Conservation (phyloP, 2,329 filamentous ascomycete genomes). For the Paraphoma chrysanthemicola region DNA sequence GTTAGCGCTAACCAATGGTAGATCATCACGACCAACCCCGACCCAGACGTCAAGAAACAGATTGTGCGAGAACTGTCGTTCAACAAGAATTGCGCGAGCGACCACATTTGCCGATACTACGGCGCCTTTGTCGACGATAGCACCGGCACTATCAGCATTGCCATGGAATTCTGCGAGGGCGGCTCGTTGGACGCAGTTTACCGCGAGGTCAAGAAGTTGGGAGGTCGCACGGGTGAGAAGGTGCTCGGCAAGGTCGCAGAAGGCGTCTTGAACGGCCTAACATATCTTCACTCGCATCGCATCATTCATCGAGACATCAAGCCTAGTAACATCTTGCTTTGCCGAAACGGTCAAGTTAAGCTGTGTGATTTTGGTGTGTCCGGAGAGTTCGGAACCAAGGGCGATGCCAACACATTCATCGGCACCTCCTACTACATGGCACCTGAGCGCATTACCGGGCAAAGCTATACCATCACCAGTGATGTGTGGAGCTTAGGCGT, state of each 20-base stretch:
- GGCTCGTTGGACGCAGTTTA: conserved; percentile 97
- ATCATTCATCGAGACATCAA: conserved; percentile 99
- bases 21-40: conserved; percentile 98
- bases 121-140: conserved; percentile 95
- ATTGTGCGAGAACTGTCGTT: conserved; percentile 95
- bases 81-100: conserved; percentile 95
- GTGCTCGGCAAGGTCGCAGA: conserved; percentile 96
- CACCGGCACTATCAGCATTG: conserved; percentile 96
- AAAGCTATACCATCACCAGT: conserved; percentile 97
- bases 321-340: conserved; percentile 94
- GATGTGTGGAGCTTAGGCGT: conserved; percentile 99
- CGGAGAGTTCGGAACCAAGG: conserved; percentile 97
- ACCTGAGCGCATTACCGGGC: conserved; percentile 94
- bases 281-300: conserved; percentile 92
- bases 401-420: conserved; percentile 98
- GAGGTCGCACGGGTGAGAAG: conserved; percentile 94
- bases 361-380: conserved; percentile 98
- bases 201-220: conserved; percentile 93
- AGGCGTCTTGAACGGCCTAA: conserved; percentile 90
- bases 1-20: conserved; percentile 19
- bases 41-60: conserved; percentile 97
- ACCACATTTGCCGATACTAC: conserved; percentile 97
- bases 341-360: conserved; percentile 87
- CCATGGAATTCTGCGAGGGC: conserved; percentile 99
- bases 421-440: conserved; percentile 99